Evolutionary conservation across 2,329 filamentous ascomycete genomes (phyloP).

Genomic region (Neospermospora avenae): DNA sequence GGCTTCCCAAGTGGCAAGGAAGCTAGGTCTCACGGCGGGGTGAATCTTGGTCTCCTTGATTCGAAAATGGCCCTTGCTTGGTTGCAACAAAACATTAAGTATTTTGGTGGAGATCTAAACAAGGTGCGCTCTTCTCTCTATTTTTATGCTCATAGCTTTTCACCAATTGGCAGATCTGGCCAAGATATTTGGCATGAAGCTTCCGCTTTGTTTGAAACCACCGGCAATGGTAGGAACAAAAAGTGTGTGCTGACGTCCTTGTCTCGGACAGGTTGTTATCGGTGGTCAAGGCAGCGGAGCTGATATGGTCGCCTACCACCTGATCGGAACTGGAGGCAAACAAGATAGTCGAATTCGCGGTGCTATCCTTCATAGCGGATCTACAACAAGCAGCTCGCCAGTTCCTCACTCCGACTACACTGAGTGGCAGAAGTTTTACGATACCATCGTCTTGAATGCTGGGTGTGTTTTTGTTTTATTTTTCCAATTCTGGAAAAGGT

Average conservation of each 20-base stretch:
- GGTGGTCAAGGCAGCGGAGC: constrained; percentile 20
- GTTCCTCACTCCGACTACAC: constrained; percentile 12
- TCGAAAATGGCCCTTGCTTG: constrained; percentile 54
- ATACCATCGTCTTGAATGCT: constrained; percentile 3
- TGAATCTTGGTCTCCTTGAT: constrained; percentile 53
- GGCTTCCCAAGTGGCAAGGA: constrained; percentile 21
- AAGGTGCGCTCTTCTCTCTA: constrained; percentile 29
- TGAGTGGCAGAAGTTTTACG: constrained; percentile 9
- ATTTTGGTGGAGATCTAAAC: constrained; percentile 41
- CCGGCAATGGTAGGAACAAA: too few species aligned
- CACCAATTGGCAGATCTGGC: background rate
- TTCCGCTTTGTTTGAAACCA: too few species aligned
- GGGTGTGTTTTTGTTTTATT: constrained; percentile 7
- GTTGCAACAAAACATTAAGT: constrained; percentile 53
- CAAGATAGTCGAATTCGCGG: constrained; percentile 12
- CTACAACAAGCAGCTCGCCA: constrained; percentile 11
- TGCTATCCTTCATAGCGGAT: constrained; percentile 16
- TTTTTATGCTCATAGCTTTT: background rate
- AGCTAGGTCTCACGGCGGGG: constrained; percentile 40
- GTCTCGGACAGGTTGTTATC: constrained; percentile 12
- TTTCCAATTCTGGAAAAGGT: background rate
- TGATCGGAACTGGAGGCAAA: constrained; percentile 9
- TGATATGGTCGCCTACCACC: constrained; percentile 16
- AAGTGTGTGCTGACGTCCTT: background rate
- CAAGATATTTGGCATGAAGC: background rate